phyloP scores from a whole-genome alignment of 176 grass and related monocot species.

The Musa troglodytarum region DNA sequence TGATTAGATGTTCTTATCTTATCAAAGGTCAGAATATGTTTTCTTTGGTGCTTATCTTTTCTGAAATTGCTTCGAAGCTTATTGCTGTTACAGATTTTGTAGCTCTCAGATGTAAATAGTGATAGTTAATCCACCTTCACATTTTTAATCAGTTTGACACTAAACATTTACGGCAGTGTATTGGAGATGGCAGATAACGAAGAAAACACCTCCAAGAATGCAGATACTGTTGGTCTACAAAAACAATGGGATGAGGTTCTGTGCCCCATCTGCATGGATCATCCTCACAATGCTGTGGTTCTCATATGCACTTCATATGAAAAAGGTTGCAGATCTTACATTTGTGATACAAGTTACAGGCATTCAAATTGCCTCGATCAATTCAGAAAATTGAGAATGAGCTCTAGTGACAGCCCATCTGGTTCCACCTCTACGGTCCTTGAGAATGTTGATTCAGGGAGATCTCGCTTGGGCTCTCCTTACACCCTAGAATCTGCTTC shows the following conservation, averaged over 20 bases:
- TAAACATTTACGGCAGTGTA: neutral
- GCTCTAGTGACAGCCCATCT: slow-evolving; percentile 6
- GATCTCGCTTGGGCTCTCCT: neutral
- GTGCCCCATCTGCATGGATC: slow-evolving; percentile 17
- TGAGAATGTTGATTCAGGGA: slow-evolving; percentile 5
- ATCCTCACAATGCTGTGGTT: slow-evolving; percentile 17
- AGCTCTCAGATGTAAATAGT: neutral
- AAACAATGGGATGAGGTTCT: slow-evolving; percentile 16
- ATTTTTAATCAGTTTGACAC: neutral
- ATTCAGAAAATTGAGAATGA: slow-evolving; percentile 10
- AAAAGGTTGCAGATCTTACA: slow-evolving; percentile 17
- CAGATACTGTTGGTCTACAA: neutral
- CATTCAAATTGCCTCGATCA: slow-evolving; percentile 18
- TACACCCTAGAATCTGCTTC: neutral
- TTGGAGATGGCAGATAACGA: neutral
- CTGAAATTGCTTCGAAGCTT: too few species aligned
- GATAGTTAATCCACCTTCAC: neutral
- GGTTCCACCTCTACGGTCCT: neutral
- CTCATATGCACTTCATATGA: slow-evolving; percentile 3
- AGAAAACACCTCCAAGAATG: neutral
- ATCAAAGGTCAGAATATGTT: too few species aligned
- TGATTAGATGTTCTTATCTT: too few species aligned
- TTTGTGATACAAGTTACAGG: slow-evolving; percentile 17
- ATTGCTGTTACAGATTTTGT: too few species aligned
- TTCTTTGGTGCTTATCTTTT: too few species aligned